A percentile compares a stretch with the other conserved stretches of the same genome.
Conservation (phyloP, 176 grass and related monocot species). For the Triticum timopheevii region DNA sequence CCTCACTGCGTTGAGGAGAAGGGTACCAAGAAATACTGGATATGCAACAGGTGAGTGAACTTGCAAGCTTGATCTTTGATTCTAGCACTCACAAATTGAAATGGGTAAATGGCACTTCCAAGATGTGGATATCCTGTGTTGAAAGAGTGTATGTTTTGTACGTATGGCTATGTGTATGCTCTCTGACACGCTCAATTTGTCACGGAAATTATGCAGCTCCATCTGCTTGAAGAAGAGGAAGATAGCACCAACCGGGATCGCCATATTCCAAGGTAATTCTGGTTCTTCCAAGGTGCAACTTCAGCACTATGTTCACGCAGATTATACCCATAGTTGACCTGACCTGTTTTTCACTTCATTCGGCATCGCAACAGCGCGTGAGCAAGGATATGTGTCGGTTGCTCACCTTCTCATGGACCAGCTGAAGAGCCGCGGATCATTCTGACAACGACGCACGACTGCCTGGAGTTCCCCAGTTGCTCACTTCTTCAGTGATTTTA, state of each 20-base stretch:
- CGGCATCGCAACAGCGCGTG: conserved; percentile 43
- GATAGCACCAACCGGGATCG: conserved; percentile 72
- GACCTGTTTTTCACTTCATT: not conserved
- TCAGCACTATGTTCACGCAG: not conserved
- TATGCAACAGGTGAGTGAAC: conserved; percentile 73
- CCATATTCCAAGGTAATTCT: conserved; percentile 76
- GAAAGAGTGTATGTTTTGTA: not conserved
- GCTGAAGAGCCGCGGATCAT: conserved; percentile 50
- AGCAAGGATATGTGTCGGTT: conserved; percentile 74
- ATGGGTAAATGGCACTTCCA: not conserved
- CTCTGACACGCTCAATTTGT: not conserved
- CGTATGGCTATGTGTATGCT: not conserved
- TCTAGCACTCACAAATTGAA: not conserved
- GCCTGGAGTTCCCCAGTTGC: not conserved
- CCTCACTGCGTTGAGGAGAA: conserved; percentile 88
- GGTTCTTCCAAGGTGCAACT: not conserved
- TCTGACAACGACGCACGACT: not conserved
- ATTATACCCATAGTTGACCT: not conserved
- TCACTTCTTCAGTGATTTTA: conserved; percentile 26
- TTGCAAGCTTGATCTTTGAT: not conserved
- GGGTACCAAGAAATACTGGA: conserved; percentile 80
- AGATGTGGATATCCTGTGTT: not conserved
- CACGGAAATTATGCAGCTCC: conserved; percentile 47
- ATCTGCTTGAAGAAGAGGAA: conserved; percentile 88
- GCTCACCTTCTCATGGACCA: conserved; percentile 88